Evolutionary conservation across 768 basidiomycete genomes (phyloP).

Genomic region (Lactarius hengduanensis): DNA sequence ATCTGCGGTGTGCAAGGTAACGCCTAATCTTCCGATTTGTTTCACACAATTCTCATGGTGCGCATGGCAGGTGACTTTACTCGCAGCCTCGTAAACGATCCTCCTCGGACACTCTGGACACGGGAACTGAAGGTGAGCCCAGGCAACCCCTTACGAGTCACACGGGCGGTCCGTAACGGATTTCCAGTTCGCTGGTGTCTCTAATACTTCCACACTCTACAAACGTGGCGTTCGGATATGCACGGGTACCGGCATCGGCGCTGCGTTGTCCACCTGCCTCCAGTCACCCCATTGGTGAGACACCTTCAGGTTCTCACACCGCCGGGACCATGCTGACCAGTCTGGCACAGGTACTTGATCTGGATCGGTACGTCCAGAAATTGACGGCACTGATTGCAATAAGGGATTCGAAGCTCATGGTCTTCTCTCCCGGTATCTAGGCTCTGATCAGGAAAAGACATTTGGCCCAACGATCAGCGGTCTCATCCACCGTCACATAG

Average conservation of each 20-base stretch:
- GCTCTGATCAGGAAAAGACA: slow-evolving; percentile 47
- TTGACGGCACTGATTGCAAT: too few relatives aligned
- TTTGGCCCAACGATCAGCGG: slow-evolving; percentile 45
- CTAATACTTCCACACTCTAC: slow-evolving; percentile 45
- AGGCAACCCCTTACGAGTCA: not conserved
- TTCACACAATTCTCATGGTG: not conserved
- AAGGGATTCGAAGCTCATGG: not conserved
- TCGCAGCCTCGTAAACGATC: slow-evolving; percentile 41
- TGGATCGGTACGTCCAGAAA: slow-evolving; percentile 37
- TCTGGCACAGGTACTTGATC: slow-evolving; percentile 38
- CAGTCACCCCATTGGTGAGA: slow-evolving; percentile 41
- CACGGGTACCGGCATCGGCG: slow-evolving; percentile 46
- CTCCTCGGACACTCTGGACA: slow-evolving; percentile 44
- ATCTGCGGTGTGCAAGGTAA: slow-evolving; percentile 44
- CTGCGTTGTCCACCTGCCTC: slow-evolving; percentile 44
- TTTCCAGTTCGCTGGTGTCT: slow-evolving; percentile 43
- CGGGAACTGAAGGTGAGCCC: slow-evolving; percentile 41
- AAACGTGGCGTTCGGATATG: slow-evolving; percentile 45
- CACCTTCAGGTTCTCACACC: slow-evolving; percentile 2
- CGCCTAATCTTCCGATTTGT: not conserved
- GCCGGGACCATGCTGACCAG: not conserved
- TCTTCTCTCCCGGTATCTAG: slow-evolving; percentile 9
- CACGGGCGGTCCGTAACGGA: slow-evolving; percentile 4
- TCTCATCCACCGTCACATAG: slow-evolving; percentile 41
- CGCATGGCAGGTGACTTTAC: slow-evolving; percentile 40